A percentile compares a stretch with the other conserved stretches of the same genome.
Evolutionary conservation across 805 yeast species (phyloP).

Genomic region (Metschnikowia lochheadii): DNA sequence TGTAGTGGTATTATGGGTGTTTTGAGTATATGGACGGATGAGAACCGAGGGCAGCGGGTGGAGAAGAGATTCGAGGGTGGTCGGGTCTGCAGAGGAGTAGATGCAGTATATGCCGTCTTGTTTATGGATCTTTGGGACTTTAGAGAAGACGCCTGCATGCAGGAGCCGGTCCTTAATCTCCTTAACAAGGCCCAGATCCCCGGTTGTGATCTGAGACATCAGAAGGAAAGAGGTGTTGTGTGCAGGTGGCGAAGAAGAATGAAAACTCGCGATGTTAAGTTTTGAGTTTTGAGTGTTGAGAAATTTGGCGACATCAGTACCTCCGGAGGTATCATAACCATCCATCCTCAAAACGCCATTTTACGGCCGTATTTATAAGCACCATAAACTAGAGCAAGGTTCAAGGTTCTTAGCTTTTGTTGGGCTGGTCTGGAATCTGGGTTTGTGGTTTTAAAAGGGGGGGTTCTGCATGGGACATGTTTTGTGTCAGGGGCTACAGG

Average conservation of each 20-base stretch:
- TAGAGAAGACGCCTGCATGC: constrained; percentile 5
- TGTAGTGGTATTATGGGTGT: no score
- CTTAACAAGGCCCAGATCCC: constrained; percentile 10
- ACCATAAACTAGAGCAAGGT: no score
- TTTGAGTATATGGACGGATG: neutral
- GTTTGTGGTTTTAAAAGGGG: no score
- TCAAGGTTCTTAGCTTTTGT: no score
- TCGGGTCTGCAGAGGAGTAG: constrained; percentile 1
- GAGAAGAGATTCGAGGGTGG: neutral
- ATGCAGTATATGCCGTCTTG: constrained; percentile 3
- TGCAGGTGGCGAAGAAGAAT: neutral
- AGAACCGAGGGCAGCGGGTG: neutral
- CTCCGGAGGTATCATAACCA: no score
- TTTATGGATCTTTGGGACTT: constrained; percentile 7
- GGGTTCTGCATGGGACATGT: no score
- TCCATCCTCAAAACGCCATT: no score
- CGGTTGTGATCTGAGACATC: constrained; percentile 9
- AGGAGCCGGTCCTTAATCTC: constrained; percentile 9
- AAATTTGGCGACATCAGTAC: neutral
- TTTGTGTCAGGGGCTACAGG: no score
- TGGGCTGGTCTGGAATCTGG: no score
- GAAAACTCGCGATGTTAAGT: no score
- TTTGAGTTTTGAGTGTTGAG: neutral
- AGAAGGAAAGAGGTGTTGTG: neutral
- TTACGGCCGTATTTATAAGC: no score